These are phyloP conservation scores for Colletotrichum aenigma DNA, from an alignment of 2,329 filamentous ascomycete genomes.

Conservation along the genomic window DNA sequence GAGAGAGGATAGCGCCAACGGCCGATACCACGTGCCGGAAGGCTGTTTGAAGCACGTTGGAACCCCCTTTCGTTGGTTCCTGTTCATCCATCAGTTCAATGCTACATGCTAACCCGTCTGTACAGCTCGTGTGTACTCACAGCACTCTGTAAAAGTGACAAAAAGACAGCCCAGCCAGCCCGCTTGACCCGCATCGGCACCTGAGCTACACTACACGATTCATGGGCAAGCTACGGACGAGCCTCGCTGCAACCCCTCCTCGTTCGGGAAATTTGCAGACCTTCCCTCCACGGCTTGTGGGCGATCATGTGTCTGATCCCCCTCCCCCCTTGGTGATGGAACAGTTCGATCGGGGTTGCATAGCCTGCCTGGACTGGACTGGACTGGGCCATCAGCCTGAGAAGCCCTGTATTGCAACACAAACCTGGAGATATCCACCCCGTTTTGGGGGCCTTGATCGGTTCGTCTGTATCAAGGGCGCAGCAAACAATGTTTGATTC, in stretches of 20 bases:
- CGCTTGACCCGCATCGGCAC: constrained; percentile 4
- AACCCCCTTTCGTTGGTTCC: neutral
- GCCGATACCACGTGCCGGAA: neutral
- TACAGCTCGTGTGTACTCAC: neutral
- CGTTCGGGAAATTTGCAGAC: constrained; percentile 16
- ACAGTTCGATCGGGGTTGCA: constrained; percentile 4
- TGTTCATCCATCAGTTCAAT: neutral
- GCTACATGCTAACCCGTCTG: neutral
- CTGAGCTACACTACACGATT: neutral
- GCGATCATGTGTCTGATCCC: constrained; percentile 11
- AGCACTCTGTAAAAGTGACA: too few relatives aligned
- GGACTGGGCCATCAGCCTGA: neutral
- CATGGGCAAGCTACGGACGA: neutral
- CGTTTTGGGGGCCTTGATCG: neutral
- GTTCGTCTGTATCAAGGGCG: neutral
- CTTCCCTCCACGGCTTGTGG: constrained; percentile 7
- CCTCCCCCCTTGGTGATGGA: neutral
- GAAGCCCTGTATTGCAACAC: neutral
- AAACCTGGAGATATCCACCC: neutral
- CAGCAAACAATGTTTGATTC: neutral
- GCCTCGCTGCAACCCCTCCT: neutral
- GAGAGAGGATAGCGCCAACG: neutral
- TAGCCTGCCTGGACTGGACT: neutral
- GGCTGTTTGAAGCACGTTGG: neutral
- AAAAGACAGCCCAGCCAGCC: neutral